Base-by-base conservation (phyloP, 805 yeast genomes). In the Saitoella complicata region DNA sequence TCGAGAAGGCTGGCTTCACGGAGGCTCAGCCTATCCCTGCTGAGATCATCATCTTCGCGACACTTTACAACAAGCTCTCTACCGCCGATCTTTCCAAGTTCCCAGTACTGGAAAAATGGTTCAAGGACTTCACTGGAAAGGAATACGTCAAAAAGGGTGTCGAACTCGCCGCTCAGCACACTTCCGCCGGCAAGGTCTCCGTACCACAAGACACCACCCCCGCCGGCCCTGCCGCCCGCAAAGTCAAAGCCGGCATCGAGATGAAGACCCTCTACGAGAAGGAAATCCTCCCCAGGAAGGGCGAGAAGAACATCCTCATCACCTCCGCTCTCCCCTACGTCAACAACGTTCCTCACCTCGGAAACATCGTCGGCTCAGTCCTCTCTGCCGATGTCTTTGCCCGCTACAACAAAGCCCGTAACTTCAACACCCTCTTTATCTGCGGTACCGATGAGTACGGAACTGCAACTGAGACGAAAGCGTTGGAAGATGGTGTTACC, bases 371-470 rank as follows among this genome's bases (percentile, higher is more conserved):
- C 46, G 99, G 99, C 5, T 81, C 94, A 32, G 96, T 88, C 36
- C 71, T 91, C 51, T 75, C 86, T 47, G 98, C 98, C 33, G 99
- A 91, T 66, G 83, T 88, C 50, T 91, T 74, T 64, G 72, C 96
- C 45, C 45, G 54, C 45, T 91, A 83, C 63, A 75, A 82, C 60
- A 87, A 86, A 63, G 78, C 80, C 55, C 77, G 95, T 69, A 82
- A 85, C 62, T 79, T 80, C 66, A 91, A 87, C 61, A 70, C 94
- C 13, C 67, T 91, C 51, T 91, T 68, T 58, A 66, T 91, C 46
- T 86, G 98, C 65, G 99, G 99, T 66, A 91, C 98, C 36, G 99
- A 91, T 61, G 99, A 91, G 66, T 91, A 91, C 61, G 99, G 99
- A 61, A 91, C 99, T 46, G 99, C 99, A 40, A 91, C 98, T 10